These are phyloP conservation scores for Schizophyllum amplum DNA, from an alignment of 1,284 basidiomycete genomes.

Conservation along the genomic window DNA sequence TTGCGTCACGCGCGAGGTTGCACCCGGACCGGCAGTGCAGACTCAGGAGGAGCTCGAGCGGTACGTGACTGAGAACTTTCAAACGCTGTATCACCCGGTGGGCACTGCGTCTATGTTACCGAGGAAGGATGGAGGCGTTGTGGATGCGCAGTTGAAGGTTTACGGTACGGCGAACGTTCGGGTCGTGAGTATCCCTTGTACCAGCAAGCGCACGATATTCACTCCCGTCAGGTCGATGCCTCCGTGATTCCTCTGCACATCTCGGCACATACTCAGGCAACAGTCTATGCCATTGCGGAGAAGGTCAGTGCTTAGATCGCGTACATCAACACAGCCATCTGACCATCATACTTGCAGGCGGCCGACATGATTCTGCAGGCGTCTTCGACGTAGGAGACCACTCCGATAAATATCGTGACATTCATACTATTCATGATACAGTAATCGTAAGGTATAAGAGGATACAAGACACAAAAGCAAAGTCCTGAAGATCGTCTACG, in stretches of 20 bases:
- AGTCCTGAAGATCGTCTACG: too few species aligned
- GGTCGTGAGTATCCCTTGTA: slow-evolving; percentile 37
- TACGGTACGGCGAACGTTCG: slow-evolving; percentile 38
- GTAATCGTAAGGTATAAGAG: too few species aligned
- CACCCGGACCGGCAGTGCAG: slow-evolving; percentile 30
- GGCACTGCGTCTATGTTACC: slow-evolving; percentile 52
- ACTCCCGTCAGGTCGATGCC: slow-evolving; percentile 20
- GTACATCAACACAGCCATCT: neutral
- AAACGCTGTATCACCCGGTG: slow-evolving; percentile 41
- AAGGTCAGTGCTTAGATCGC: neutral
- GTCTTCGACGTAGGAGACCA: neutral
- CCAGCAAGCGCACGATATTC: too few species aligned
- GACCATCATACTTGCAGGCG: neutral
- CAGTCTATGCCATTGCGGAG: neutral
- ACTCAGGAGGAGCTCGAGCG: slow-evolving; percentile 39
- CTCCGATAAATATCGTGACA: too few species aligned
- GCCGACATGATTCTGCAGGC: neutral
- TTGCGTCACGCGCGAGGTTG: slow-evolving; percentile 27
- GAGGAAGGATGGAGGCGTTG: slow-evolving; percentile 43
- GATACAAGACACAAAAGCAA: too few species aligned
- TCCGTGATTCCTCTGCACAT: slow-evolving; percentile 31
- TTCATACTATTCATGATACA: too few species aligned
- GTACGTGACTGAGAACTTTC: slow-evolving; percentile 27
- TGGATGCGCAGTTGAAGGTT: slow-evolving; percentile 28
- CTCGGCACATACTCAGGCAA: slow-evolving; percentile 17